Base-by-base conservation (phyloP, 257 asterid species). In the Solanum bulbocastanum region DNA sequence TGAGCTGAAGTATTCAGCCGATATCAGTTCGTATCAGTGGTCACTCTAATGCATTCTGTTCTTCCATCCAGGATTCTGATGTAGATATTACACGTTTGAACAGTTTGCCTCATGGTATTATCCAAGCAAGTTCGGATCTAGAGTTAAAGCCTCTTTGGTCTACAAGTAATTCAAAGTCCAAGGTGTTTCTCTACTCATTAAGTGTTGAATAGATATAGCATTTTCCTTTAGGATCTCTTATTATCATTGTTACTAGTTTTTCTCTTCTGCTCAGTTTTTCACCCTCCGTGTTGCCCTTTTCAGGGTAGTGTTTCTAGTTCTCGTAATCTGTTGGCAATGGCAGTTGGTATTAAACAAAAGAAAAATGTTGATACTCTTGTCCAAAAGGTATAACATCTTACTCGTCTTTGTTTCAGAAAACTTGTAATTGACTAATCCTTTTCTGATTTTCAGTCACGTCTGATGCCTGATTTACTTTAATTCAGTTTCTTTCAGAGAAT, bases 401-500 rank as follows among this genome's bases (percentile, higher is more conserved):
- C 37, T 88, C 49, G 76, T 88, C 88, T 84, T 87, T 65, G 12
- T 40, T 44, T 18, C 13, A 35, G 68, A 35, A n/a, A 44, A 27
- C 60, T 87, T n/a, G 62, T 87, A 58, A 83, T 68, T 52, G 74
- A 87, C 36, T 75, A 84, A 33, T 85, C 36, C 56, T 1, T 58
- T 40, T 86, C 73, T 10, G 49, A 60, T 40, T 23, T 79, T 25
- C 18, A 74, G 22, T 6, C 11, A 13, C 76, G 36, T 85, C 71
- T 88, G 58, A 83, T 30, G 49, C 78, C 87, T 89, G 18, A 90
- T 88, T 76, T 86, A 62, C 37, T 78, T 90, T 69, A 73, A 46
- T 93, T 89, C 99, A 97, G 99, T 97, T 97, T 97, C 99, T 91
- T 95, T 46, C 94, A 88, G 99, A 92, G 92, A 96, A 95, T 87